Evolutionary conservation across 768 basidiomycete species (phyloP).

Genomic region (Podaxis carcinomalis): DNA sequence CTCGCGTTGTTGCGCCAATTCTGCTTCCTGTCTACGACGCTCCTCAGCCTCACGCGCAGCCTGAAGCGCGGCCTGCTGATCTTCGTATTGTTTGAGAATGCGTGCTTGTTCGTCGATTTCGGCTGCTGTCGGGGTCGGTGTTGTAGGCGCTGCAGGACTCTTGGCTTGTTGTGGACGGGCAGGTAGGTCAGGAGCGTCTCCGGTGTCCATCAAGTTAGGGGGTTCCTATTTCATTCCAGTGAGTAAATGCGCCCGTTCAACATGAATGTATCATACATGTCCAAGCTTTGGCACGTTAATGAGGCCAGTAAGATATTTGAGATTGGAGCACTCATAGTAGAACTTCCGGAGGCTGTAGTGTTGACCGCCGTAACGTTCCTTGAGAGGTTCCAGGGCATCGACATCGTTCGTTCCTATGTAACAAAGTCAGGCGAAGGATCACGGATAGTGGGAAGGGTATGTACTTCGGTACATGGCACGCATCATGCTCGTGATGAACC

Average conservation of each 20-base stretch:
- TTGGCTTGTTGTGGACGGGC: constrained; percentile 65
- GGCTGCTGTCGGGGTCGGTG: constrained; percentile 65
- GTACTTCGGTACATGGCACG: constrained; percentile 92
- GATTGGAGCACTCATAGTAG: constrained; percentile 98
- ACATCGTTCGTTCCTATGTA: constrained; percentile 79
- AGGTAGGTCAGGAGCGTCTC: constrained; percentile 82
- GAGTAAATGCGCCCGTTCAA: constrained; percentile 2
- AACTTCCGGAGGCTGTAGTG: constrained; percentile 94
- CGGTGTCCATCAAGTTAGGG: constrained; percentile 86
- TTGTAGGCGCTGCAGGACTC: constrained; percentile 59
- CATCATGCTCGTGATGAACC: constrained; percentile 98
- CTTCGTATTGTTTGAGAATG: constrained; percentile 94
- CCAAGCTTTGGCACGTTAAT: constrained; percentile 99
- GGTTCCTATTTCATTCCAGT: constrained; percentile 62
- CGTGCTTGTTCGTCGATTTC: constrained; percentile 88
- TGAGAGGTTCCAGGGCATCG: constrained; percentile 86
- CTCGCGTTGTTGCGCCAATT: constrained; percentile 78
- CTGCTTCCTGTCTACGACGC: constrained; percentile 67
- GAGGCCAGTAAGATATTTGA: constrained; percentile 94
- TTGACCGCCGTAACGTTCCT: constrained; percentile 83
- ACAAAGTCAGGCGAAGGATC: neutral
- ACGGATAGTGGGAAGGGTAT: constrained; percentile 15
- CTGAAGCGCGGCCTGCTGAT: constrained; percentile 86
- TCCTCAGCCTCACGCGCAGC: constrained; percentile 82
- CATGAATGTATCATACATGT: constrained; percentile 45